phyloP scores from a whole-genome alignment of 768 basidiomycete genomes.

The Lactarius sanguifluus region DNA sequence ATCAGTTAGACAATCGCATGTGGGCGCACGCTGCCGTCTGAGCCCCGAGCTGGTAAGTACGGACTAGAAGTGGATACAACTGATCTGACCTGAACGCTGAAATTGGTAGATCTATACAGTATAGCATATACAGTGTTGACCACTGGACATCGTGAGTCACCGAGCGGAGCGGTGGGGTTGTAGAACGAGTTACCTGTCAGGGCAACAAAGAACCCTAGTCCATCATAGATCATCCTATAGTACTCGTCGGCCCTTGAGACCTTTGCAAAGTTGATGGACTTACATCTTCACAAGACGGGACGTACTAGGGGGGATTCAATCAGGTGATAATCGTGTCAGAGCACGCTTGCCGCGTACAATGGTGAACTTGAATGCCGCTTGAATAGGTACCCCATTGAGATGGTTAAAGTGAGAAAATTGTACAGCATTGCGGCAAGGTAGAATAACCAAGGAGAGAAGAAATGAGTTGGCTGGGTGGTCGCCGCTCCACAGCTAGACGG shows the following conservation, averaged over 20 bases:
- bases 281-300: slow-evolving; percentile 33
- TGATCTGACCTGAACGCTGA: slow-evolving; percentile 24
- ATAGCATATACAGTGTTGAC: slow-evolving; percentile 34
- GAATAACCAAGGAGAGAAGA: slow-evolving; percentile 52
- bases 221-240: slow-evolving; percentile 64
- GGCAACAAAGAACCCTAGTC: slow-evolving; percentile 59
- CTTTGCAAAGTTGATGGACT: slow-evolving; percentile 11
- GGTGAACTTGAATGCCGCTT: slow-evolving; percentile 43
- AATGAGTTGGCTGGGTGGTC: slow-evolving; percentile 27
- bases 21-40: slow-evolving; percentile 21
- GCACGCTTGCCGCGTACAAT: slow-evolving; percentile 29
- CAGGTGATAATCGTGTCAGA: not conserved
- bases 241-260: not conserved
- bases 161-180: not conserved
- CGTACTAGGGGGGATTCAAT: slow-evolving; percentile 25
- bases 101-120: slow-evolving; percentile 30
- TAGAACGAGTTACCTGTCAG: slow-evolving; percentile 44
- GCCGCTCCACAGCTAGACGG: slow-evolving; percentile 48
- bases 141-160: slow-evolving; percentile 16
- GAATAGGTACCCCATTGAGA: slow-evolving; percentile 55
- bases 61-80: not conserved
- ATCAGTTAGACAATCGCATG: not conserved
- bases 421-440: slow-evolving; percentile 59
- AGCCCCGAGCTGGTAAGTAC: not conserved
- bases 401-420: slow-evolving; percentile 49